Base-by-base conservation (phyloP, 352 stramenopile genomes). In the Pythium dissimile region DNA sequence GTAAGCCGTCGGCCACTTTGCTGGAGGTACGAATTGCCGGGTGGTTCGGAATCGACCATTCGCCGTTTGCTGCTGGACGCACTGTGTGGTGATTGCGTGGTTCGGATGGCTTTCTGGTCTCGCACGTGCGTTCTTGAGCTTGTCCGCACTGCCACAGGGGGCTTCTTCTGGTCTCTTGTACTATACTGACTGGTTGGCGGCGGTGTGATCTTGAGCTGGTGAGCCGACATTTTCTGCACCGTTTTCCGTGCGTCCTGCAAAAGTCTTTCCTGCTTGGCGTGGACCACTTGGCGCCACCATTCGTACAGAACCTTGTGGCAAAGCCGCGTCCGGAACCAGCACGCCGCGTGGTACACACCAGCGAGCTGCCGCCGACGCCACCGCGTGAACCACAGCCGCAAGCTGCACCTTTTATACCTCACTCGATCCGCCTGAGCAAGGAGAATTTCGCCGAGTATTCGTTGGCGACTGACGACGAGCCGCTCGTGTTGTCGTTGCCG, bases 181-280 rank as follows among this genome's bases (percentile, higher is more conserved):
- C n/a, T n/a, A n/a, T n/a, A n/a, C n/a, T n/a, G n/a, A n/a, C n/a
- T n/a, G n/a, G n/a, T n/a, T n/a, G n/a, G n/a, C n/a, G n/a, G n/a
- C 34, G 34, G 20, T 41, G 0, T 10, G 20, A 12, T 9, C 15
- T n/a, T 32, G 24, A 62, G 46, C 2, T 75, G 59, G 57, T 85
- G 73, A 34, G 67, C 72, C 0, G 71, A 77, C n/a, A 80, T 59
- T 8, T 57, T 71, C 10, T 54, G 54, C 18, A 77, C 66, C 10
- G 59, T 39, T 37, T 71, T 53, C 26, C 77, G 67, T 12, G 75
- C 71, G 16, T 75, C 64, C 8, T 59, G 5, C n/a, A 85, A 48
- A 4, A 88, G 48, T 23, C 62, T 57, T 37, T 85, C 77, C 58
- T 88, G 77, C 49, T 85, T 88, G 1, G 37, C 37, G 39, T 85